Percentiles rank a stretch among this genome's conserved stretches.
Conservation (phyloP, 1,284 basidiomycete genomes). For the Rhodotorula mucilaginosa region DNA sequence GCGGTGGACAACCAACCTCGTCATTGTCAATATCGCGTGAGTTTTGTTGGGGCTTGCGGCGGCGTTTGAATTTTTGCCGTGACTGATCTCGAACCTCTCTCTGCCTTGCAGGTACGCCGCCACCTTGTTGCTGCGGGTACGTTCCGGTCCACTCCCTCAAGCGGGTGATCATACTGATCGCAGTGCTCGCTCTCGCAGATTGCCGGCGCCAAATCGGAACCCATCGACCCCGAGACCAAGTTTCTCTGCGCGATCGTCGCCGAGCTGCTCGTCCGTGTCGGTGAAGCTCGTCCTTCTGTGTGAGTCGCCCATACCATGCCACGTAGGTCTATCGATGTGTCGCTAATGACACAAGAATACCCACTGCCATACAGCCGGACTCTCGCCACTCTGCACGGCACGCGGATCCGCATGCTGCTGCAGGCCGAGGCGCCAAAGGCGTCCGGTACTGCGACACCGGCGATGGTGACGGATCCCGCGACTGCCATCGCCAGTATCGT, state of each 20-base stretch:
- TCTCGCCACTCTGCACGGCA: constrained; percentile 34
- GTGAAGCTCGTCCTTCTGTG: constrained; percentile 18
- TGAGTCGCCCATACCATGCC: neutral
- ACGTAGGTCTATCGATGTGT: neutral
- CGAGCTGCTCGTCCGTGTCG: constrained; percentile 15
- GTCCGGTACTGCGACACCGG: neutral
- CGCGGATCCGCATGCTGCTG: constrained; percentile 29
- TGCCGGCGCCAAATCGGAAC: constrained; percentile 13
- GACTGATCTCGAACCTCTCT: neutral
- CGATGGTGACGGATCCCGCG: neutral
- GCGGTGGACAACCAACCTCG: constrained; percentile 20
- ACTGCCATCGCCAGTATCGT: neutral
- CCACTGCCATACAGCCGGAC: constrained; percentile 13
- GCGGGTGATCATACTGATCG: neutral
- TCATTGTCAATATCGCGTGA: constrained; percentile 34
- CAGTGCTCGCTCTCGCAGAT: neutral
- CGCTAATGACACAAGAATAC: neutral
- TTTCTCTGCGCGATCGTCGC: constrained; percentile 16
- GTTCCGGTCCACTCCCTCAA: neutral
- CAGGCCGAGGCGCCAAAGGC: neutral
- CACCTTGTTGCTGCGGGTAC: constrained; percentile 22
- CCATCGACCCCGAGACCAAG: constrained; percentile 12
- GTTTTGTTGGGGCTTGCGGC: neutral
- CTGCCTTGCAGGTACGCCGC: constrained; percentile 19
- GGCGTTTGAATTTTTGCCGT: neutral